Evolutionary conservation across 192 early-diverging fungal species (phyloP).

Genomic region (Entomortierella beljakovae): DNA sequence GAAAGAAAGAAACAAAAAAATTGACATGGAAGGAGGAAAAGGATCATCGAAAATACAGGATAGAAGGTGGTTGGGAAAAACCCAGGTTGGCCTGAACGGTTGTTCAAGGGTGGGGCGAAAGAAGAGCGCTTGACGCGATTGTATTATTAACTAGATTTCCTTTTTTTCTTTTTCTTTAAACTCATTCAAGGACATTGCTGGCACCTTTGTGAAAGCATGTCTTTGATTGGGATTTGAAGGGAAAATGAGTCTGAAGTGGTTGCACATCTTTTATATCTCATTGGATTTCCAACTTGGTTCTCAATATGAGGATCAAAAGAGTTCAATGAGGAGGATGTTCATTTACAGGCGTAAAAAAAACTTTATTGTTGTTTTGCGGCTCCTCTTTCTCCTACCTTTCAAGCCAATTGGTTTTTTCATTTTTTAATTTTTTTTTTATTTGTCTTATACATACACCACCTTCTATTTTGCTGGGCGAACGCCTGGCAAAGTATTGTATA

Average conservation of each 20-base stretch:
- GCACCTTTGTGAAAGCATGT: neutral
- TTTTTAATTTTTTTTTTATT: conserved; percentile 10
- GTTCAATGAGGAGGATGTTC: conserved; percentile 39
- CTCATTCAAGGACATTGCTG: neutral
- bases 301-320: conserved; percentile 23
- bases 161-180: conserved; percentile 55
- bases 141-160: conserved; percentile 55
- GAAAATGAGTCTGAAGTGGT: conserved; percentile 60
- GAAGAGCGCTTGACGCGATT: conserved; percentile 57
- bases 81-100: conserved; percentile 37
- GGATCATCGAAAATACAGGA: conserved; percentile 46
- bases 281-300: conserved; percentile 41
- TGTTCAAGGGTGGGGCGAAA: conserved; percentile 42
- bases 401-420: conserved; percentile 21
- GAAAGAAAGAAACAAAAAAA: conserved; percentile 2
- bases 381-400: conserved; percentile 56
- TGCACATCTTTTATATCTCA: conserved; percentile 27
- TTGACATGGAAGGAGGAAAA: conserved; percentile 16
- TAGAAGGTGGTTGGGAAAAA: conserved; percentile 35
- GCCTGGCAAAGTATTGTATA: conserved; percentile 33
- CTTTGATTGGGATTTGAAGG: conserved; percentile 21
- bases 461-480: conserved; percentile 10
- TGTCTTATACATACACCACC: neutral
- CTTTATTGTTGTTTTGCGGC: conserved; percentile 56
- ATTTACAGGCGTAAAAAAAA: conserved; percentile 55